A percentile compares a stretch with the other conserved stretches of the same genome.
Evolutionary conservation across 495 filamentous ascomycete species (phyloP).

Genomic region (Trichocladium uniseriatum): DNA sequence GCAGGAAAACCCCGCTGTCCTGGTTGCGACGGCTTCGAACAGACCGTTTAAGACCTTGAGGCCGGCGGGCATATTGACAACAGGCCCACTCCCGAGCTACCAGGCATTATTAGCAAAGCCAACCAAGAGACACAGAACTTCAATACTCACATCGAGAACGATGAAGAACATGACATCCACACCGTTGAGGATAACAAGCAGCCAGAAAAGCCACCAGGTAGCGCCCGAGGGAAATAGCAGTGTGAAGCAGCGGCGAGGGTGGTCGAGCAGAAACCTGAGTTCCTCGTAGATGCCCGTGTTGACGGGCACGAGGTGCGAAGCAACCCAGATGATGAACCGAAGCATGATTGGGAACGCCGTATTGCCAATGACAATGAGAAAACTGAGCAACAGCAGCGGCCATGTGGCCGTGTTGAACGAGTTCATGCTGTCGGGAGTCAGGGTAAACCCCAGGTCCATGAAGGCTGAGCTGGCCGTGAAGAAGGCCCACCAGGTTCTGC

Average conservation of each 20-base stretch:
- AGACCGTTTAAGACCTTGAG: constrained; percentile 70
- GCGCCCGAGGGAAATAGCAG: constrained; percentile 80
- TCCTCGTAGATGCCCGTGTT: constrained; percentile 74
- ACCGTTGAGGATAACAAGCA: constrained; percentile 72
- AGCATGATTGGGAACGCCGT: constrained; percentile 93
- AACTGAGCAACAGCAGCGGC: constrained; percentile 63
- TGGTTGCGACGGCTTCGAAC: constrained; percentile 78
- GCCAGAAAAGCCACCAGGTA: constrained; percentile 92
- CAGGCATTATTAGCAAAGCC: neutral
- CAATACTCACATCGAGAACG: constrained; percentile 64
- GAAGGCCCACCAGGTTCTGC: constrained; percentile 79
- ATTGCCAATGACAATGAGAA: constrained; percentile 86
- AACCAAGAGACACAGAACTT: neutral
- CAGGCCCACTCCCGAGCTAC: constrained; percentile 57
- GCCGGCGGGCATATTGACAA: constrained; percentile 53
- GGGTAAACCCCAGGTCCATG: constrained; percentile 76
- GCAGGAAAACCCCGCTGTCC: constrained; percentile 80
- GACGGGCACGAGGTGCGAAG: constrained; percentile 47
- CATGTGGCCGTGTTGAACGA: constrained; percentile 71
- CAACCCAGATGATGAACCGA: constrained; percentile 76
- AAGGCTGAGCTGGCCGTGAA: constrained; percentile 80
- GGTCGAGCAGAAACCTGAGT: constrained; percentile 79
- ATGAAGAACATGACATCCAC: constrained; percentile 84
- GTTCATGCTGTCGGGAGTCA: constrained; percentile 88
- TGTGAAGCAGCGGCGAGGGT: constrained; percentile 91